Percentiles rank a stretch among this genome's conserved stretches.
Conservation (phyloP, 257 asterid species). For the Solanum chilense region DNA sequence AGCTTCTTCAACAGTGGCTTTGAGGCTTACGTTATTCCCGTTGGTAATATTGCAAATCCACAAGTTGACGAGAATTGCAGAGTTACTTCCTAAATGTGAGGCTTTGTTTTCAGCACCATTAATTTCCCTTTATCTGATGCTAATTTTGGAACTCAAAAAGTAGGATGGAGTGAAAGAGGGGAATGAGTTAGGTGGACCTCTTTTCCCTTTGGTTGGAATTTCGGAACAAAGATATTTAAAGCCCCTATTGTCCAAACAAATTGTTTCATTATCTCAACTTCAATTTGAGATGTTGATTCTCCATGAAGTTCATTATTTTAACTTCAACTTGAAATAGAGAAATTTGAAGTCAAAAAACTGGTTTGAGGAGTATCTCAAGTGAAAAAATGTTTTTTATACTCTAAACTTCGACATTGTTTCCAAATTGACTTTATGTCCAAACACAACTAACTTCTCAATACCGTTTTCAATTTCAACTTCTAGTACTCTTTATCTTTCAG, state of each 20-base stretch:
- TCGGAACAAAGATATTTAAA: background rate
- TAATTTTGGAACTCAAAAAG: background rate
- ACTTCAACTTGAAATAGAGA: background rate
- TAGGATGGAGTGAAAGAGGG: background rate
- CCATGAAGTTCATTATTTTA: background rate
- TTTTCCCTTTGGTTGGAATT: background rate
- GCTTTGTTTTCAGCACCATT: constrained; percentile 2
- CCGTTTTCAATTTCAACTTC: background rate
- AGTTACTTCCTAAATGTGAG: constrained; percentile 69
- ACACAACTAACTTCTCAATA: background rate
- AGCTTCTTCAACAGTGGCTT: constrained; percentile 55
- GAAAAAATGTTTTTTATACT: background rate
- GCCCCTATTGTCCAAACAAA: background rate
- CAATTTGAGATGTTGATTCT: background rate
- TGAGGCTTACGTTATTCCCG: constrained; percentile 63
- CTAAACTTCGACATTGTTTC: background rate
- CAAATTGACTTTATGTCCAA: background rate
- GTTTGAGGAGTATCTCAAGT: background rate
- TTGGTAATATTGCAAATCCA: constrained; percentile 55
- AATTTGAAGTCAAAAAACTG: background rate
- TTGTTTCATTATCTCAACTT: background rate
- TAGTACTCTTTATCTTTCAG: background rate
- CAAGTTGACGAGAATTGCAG: constrained; percentile 55
- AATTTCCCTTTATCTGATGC: background rate
- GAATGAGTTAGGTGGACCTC: background rate